Base-by-base conservation (phyloP, 2,329 filamentous ascomycete genomes). In the Ramularia endophylla region DNA sequence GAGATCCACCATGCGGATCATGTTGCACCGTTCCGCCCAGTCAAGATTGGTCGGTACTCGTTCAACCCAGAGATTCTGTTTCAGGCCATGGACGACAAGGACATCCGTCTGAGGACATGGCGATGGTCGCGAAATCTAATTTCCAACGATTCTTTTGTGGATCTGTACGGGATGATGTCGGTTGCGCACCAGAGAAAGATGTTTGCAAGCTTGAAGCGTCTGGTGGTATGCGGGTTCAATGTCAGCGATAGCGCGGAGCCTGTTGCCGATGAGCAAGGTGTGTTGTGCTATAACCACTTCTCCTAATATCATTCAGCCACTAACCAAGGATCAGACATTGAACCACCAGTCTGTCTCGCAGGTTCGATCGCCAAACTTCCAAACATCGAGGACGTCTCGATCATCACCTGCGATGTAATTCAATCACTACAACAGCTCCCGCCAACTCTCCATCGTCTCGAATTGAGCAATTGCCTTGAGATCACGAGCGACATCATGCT, bases 381-480 rank as follows among this genome's bases (percentile, higher is more conserved):
- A 1, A 64, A 74, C 2, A 69, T 97, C 5, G 73, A 73, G 40
- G 75, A 81, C 40, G 66, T 95, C 8, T 71, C 80, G 1, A 81
- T 95, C 50, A 80, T 89, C 56, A 83, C 82, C 6, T 94, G 83
- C 31, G 82, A 80, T 2, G 71, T 85, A 25, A 74, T 87, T 43
- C 69, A 71, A 7, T 70, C 94, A 13, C 67, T 95, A n/a, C 71
- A 76, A 1, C 68, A 77, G 3, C 66, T 95, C 5, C 87, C 89
- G 1, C 71, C 67, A 8, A 74, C 69, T 3, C 70, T 97, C 15
- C 66, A 73, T 33, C 76, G 77, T 33, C 70, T 97, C 3, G 83
- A 83, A 49, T 69, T 95, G 12, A 78, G 81, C 50, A 90, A 92
- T 53, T 95, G 88, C 57, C 81, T 82, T 65, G 78, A 85, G 47